Percentiles rank a stretch among this genome's conserved stretches.
Conservation (phyloP, 1,284 basidiomycete genomes). For the Sparassis latifolia region DNA sequence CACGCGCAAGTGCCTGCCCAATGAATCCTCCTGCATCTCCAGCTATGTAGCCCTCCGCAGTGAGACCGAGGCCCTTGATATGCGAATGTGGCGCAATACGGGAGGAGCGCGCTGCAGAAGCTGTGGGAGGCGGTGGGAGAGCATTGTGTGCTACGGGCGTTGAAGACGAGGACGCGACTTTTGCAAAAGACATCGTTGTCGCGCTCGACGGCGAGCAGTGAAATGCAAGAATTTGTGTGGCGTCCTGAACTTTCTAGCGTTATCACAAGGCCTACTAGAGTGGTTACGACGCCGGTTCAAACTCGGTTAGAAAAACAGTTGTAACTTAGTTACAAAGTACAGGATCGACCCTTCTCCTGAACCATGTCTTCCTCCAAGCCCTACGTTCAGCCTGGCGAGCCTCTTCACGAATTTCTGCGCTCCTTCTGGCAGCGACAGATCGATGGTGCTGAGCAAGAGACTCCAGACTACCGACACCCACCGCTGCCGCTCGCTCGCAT, state of each 20-base stretch:
- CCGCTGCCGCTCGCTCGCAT: conserved; percentile 86
- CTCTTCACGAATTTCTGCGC: conserved; percentile 69
- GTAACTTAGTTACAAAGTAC: too few relatives aligned
- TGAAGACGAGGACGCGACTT: conserved; percentile 30
- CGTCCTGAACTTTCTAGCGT: too few relatives aligned
- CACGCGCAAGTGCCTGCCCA: conserved; percentile 85
- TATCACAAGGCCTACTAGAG: too few relatives aligned
- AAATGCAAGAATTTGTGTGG: background rate
- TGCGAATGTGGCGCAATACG: conserved; percentile 90
- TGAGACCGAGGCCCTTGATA: conserved; percentile 93
- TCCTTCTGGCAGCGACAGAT: conserved; percentile 84
- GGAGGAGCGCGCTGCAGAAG: conserved; percentile 65
- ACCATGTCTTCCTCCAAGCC: conserved; percentile 27
- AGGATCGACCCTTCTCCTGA: conserved; percentile 3
- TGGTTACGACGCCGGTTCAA: too few relatives aligned
- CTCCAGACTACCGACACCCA: conserved; percentile 80
- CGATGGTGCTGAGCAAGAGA: conserved; percentile 73
- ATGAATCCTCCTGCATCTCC: conserved; percentile 82
- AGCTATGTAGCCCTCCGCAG: conserved; percentile 76
- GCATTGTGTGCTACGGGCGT: conserved; percentile 67
- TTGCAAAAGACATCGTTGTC: conserved; percentile 16
- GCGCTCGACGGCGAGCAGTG: background rate
- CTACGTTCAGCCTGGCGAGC: conserved; percentile 68
- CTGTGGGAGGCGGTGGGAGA: conserved; percentile 55
- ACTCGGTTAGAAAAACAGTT: too few relatives aligned